Evolutionary conservation across 2,329 filamentous ascomycete species (phyloP), one percentile per base, ranked within the genome.

Genomic region (Massarina eburnea): DNA sequence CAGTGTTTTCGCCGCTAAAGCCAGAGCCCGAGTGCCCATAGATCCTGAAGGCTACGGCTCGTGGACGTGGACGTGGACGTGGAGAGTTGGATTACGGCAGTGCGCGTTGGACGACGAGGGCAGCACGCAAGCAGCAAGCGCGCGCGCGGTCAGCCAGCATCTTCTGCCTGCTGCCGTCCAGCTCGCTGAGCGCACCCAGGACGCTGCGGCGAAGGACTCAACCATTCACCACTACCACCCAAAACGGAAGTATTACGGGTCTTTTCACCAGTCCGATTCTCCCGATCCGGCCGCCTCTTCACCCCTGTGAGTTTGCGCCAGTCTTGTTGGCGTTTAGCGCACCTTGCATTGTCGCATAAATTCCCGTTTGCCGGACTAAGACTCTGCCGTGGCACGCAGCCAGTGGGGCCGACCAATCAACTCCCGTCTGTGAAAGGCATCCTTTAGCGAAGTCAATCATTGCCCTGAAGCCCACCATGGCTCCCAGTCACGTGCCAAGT

Each of bases 401-500:
- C 15, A 21, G 21, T 29, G 35, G 39, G 33, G 38, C 41, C 57
- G 50, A 50, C 62, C 64, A 66, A 66, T 65, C 56, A 65, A 32
- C 52, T n/a, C 41, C 48, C 38, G 45, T 39, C 27, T 37, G 45
- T 52, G 52, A n/a, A n/a, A 50, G 15, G 4, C 56, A 49, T 47
- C 49, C 39, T 34, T 45, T 41, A 49, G 44, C 55, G 48, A 46
- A 48, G 46, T 46, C 45, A 30, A 43, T 40, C 45, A 14, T 19
- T 39, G 38, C 36, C 33, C 36, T 18, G 46, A 46, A 21, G 30
- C 42, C 43, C 48, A 54, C 45, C 51, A 70, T 70, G 66, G 66
- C 64, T 33, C 54, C 62, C 42, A 64, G 61, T 70, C 66, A 70
- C 66, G 62, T 70, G 66, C 63, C 62, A 15, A 55, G 42, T 64